Evolutionary conservation across 495 filamentous ascomycete species (phyloP).

Genomic region (Lasiosphaeria ovina): DNA sequence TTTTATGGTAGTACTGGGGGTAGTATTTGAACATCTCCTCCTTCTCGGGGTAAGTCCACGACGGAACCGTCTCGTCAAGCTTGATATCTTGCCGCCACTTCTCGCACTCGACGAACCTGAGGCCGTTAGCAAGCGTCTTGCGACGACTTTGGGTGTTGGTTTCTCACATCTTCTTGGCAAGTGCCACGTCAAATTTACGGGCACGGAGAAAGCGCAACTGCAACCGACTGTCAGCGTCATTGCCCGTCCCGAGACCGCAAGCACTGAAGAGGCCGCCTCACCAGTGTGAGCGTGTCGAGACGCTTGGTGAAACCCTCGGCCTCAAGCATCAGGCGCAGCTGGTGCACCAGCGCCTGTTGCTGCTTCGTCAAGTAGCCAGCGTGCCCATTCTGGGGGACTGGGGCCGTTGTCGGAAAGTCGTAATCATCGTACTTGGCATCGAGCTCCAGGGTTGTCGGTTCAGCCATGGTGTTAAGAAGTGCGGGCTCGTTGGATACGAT

Average conservation of each 20-base stretch:
- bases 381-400: slow-evolving; percentile 69
- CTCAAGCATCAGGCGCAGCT: slow-evolving; percentile 83
- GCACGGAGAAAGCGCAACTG: slow-evolving; percentile 89
- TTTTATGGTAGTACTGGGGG: slow-evolving; percentile 99
- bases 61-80: slow-evolving; percentile 78
- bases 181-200: slow-evolving; percentile 86
- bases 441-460: slow-evolving; percentile 48
- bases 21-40: slow-evolving; percentile 85
- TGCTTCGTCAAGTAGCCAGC: slow-evolving; percentile 82
- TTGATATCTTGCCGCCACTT: slow-evolving; percentile 80
- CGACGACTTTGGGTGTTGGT: slow-evolving; percentile 2
- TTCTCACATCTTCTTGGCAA: slow-evolving; percentile 80
- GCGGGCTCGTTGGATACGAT: slow-evolving; percentile 1
- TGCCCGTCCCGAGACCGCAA: too few relatives aligned
- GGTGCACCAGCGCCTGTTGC: slow-evolving; percentile 86
- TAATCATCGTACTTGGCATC: slow-evolving; percentile 95
- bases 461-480: slow-evolving; percentile 22
- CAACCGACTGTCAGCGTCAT: slow-evolving; percentile 17
- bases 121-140: slow-evolving; percentile 18
- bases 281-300: slow-evolving; percentile 87
- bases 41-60: slow-evolving; percentile 90
- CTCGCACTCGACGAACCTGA: slow-evolving; percentile 87
- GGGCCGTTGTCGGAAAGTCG: slow-evolving; percentile 81
- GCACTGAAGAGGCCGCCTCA: slow-evolving; percentile 26
- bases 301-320: slow-evolving; percentile 76